Evolutionary conservation across 2,329 filamentous ascomycete genomes (phyloP).

Genomic region (Pyricularia pennisetigena): DNA sequence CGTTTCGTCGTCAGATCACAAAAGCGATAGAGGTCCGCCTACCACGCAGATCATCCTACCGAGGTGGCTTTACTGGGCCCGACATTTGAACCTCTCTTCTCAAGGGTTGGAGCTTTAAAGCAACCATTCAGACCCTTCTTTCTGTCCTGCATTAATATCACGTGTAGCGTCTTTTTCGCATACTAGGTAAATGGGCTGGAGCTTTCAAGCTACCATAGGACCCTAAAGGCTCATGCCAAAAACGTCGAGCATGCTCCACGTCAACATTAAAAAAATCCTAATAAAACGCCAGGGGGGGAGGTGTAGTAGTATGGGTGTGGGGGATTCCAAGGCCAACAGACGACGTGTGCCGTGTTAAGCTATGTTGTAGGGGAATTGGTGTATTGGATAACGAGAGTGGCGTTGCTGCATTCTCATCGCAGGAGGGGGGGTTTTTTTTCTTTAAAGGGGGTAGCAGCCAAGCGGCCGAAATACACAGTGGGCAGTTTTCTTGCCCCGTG

Average conservation of each 20-base stretch:
- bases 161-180: constrained; percentile 5
- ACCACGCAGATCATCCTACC: neutral
- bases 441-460: neutral
- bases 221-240: constrained; percentile 23
- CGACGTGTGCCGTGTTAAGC: neutral
- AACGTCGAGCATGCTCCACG: constrained; percentile 1
- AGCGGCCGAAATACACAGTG: neutral
- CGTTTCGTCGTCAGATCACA: neutral
- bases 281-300: constrained; percentile 7
- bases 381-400: neutral
- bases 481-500: neutral
- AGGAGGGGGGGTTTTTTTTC: neutral
- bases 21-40: neutral
- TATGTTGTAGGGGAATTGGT: neutral
- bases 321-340: neutral
- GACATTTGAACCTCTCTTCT: neutral
- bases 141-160: constrained; percentile 16
- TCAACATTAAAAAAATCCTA: constrained; percentile 14
- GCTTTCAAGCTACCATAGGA: constrained; percentile 56
- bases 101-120: constrained; percentile 38
- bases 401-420: neutral
- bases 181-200: constrained; percentile 39
- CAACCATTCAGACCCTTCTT: constrained; percentile 35
- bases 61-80: neutral
- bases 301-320: constrained; percentile 3